Base-by-base conservation (phyloP, 139 green algal species). In the Monoraphidium neglectum region DNA sequence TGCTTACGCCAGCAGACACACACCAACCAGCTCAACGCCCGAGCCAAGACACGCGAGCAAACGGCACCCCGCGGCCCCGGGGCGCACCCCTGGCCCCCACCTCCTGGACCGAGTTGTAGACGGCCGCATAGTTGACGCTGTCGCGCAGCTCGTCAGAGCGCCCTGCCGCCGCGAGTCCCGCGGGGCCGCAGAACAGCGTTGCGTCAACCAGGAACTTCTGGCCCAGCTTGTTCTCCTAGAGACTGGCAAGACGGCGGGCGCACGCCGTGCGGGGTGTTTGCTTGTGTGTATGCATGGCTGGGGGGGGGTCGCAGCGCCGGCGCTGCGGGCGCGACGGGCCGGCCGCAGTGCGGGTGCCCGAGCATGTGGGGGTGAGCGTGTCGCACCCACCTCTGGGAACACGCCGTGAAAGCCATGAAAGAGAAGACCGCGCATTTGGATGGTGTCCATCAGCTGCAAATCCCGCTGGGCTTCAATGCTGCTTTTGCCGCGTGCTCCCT, bases 141-240 rank as follows among this genome's bases (percentile, higher is more conserved):
- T 83, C 68, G 26, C 81, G 6, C 3, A 92, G 77, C 28, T 86
- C 56, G 67, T 92, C 87, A 21, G 43, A 83, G 46, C 56, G 47
- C 0, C 87, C 87, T 16, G 87, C 84, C 5, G 61, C 69, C 4
- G 37, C 24, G 21, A 82, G 40, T 23, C 72, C 77, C 5, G 54
- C 24, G 49, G 86, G 61, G 54, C 80, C 78, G 23, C 79, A 78
- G 35, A 57, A 68, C 8, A 92, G 61, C 15, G 70, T 84, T 10
- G 82, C 87, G 71, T 92, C 74, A 26, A 92, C 82, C 32, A 87
- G 53, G 60, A 92, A 92, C 64, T 92, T 92, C 54, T 92, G 88
- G 0, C 88, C 88, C 37, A 92, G 71, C 12, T 47, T 73, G 46
- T 76, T 88, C 73, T 92, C 88, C 88, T 92, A 77, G 43, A 72